Base-by-base conservation (phyloP, 306 rosid genomes). In the Ormosia semicastrata region DNA sequence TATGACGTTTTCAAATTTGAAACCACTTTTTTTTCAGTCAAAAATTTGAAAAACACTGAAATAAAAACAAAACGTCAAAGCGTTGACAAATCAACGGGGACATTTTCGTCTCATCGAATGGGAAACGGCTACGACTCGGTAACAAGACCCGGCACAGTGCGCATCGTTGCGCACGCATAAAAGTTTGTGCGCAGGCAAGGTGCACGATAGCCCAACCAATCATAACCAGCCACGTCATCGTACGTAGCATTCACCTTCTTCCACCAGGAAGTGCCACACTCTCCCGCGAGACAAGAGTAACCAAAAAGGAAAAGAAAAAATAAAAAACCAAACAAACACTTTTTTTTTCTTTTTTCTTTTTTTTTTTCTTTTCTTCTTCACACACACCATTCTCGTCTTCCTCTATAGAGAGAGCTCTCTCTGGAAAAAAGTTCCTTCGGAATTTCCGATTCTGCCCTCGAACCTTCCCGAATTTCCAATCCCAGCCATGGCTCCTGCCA, bases 401-500 rank as follows among this genome's bases (percentile, higher is more conserved):
- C 71, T 65, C 82, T 67, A 43, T 29, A 49, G 6, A 36, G 33
- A 57, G 14, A 40, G 34, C 30, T 66, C 54, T 80, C 73, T 78
- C 58, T 1, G 17, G 17, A 37, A 37, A 43, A 15, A 7, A 7
- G 3, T 54, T 4, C 40, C 37, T 15, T 46, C 59, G 0, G n/a
- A 63, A 71, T 41, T 90, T 85, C 83, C 93, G 75, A 77, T 87
- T 75, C 71, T 77, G 14, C 76, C 82, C 83, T 69, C 50, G 3
- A 4, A 3, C 34, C 39, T 64, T 71, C 29, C 70, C 66, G 13
- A 54, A 56, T 82, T 78, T 33, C 75, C 40, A 50, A 36, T 53
- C 60, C 32, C 41, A 49, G 76, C 70, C 64, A 93, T 91, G 97
- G 85, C 94, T 83, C 93, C 97, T 8, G 84, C 86, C 73, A 49